Evolutionary conservation across 1,139 yeast species (phyloP), one percentile per base, ranked within the genome.

Genomic region (Diutina rugosa): DNA sequence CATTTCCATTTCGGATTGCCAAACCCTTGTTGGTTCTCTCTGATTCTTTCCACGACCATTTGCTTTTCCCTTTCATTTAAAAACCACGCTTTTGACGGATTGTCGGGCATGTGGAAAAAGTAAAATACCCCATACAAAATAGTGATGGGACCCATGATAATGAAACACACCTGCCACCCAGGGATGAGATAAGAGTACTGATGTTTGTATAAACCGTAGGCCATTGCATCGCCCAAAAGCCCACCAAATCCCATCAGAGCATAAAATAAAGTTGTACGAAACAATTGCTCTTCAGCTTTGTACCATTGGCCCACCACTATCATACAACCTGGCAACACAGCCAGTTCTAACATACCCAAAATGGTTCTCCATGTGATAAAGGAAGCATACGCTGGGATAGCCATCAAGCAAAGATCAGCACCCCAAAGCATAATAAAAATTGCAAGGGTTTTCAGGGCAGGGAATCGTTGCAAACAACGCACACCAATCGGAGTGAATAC

Each of bases 201-300:
- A 58, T 70, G 67, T 41, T 61, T 64, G 48, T 69, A 72, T 6
- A 75, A 63, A 51, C 81, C 81, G 60, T 78, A 79, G 1, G 84
- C 81, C 61, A 82, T 74, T 4, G 77, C 72, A 8, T 26, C 21
- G 47, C 85, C 87, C 18, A 81, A 58, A 26, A 81, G 71, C 12
- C 74, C 70, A 58, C 85, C 84, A 28, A 79, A 62, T 30, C 85
- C 85, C 59, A 76, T 73, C 62, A 72, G 76, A 21, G 78, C 73
- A 60, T 77, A 77, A 82, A 61, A 60, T 18, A 59, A 46, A 6
- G 62, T 59, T 0, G 61, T 60, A 16, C 61, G 55, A 30, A 60
- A 56, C 7, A 59, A 57, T 9, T 55, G 58, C 56, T 65, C 66
- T 41, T 63, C 60, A n/a, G 62, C 62, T n/a, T 59, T 63, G 61